phyloP scores from a whole-genome alignment of 345 rosid genomes.

The Euphorbia tirucalli region DNA sequence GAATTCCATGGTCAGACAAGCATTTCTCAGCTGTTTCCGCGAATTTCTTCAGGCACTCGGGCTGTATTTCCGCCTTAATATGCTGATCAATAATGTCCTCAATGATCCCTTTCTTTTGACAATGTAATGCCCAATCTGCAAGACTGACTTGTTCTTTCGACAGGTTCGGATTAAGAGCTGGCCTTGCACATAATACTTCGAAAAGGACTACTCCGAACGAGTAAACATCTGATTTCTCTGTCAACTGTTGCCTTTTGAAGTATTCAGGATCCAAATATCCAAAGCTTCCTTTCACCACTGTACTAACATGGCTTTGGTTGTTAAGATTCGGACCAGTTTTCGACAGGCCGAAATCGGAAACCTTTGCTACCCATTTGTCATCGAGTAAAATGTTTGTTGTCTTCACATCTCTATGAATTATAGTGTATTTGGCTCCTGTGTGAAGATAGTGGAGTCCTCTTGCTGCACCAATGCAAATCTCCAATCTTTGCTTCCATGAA shows the following conservation, averaged over 20 bases:
- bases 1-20: constrained; percentile 21
- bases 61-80: constrained; percentile 14
- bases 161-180: constrained; percentile 26
- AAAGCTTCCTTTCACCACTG: constrained; percentile 35
- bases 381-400: constrained; percentile 32
- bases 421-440: constrained; percentile 31
- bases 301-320: constrained; percentile 27
- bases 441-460: constrained; percentile 34
- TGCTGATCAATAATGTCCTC: constrained; percentile 25
- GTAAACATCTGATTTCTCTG: constrained; percentile 30
- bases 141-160: constrained; percentile 31
- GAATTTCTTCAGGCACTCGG: constrained; percentile 23
- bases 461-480: constrained; percentile 24
- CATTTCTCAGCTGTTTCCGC: constrained; percentile 32
- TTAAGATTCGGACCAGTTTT: constrained; percentile 25
- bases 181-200: constrained; percentile 29
- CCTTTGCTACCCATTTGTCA: constrained; percentile 34
- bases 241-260: constrained; percentile 29
- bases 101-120: constrained; percentile 24
- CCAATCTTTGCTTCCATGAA: constrained; percentile 28
- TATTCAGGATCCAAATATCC: constrained; percentile 34
- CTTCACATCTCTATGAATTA: constrained; percentile 34
- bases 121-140: constrained; percentile 32
- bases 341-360: constrained; percentile 30
- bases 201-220: constrained; percentile 32